Percentiles rank a stretch among this genome's conserved stretches.
These are phyloP conservation scores for Kwoniella bestiolae DNA, from an alignment of 768 basidiomycete genomes.

Conservation along the genomic window DNA sequence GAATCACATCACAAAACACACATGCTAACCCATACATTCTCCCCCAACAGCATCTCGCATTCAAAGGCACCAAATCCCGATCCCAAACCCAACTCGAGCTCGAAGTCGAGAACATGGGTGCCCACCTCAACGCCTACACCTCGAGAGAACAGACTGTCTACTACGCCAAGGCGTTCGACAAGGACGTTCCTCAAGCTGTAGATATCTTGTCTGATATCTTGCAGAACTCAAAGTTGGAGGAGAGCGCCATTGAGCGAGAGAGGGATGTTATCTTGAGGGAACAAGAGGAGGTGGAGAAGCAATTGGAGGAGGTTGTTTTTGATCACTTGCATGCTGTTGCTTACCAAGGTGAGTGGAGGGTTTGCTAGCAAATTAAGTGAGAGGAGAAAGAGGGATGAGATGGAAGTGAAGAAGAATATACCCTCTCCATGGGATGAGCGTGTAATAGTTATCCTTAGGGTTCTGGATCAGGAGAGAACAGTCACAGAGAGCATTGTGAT, in stretches of 20 bases:
- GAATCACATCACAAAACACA: no score
- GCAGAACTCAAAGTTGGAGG: conserved; percentile 93
- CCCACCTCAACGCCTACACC: conserved; percentile 97
- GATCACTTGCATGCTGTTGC: conserved; percentile 97
- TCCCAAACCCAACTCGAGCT: conserved; percentile 89
- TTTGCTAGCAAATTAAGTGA: neutral
- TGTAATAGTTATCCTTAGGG: neutral
- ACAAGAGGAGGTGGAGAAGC: conserved; percentile 99
- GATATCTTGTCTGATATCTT: conserved; percentile 98
- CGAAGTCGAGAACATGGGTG: conserved; percentile 96
- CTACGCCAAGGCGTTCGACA: conserved; percentile 97
- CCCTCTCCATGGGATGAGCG: no score
- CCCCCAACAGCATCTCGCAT: conserved; percentile 50
- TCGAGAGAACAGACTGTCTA: conserved; percentile 99
- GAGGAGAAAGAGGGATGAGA: no score
- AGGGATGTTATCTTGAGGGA: conserved; percentile 95
- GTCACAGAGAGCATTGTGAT: neutral
- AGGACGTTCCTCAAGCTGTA: conserved; percentile 86
- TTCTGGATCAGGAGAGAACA: neutral
- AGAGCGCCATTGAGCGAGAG: conserved; percentile 85
- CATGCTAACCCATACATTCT: no score
- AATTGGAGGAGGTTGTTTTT: conserved; percentile 96
- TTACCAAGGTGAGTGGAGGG: conserved; percentile 75
- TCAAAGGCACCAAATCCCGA: conserved; percentile 78
- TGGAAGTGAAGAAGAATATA: no score